Evolutionary conservation across 129 eudicot species (phyloP).

Genomic region (Helianthus tuberosus): DNA sequence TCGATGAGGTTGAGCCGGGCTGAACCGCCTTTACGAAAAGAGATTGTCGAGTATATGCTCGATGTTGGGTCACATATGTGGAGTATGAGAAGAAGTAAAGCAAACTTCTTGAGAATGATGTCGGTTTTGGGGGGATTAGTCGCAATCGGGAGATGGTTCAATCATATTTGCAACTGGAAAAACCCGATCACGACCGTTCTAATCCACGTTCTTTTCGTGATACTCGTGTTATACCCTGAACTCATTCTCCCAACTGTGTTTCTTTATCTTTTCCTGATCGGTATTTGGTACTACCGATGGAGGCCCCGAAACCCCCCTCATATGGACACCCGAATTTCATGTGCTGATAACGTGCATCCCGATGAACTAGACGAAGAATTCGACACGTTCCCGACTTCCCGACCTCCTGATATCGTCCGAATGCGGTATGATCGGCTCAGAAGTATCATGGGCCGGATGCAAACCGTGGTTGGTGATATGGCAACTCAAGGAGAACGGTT

Average conservation of each 20-base stretch:
- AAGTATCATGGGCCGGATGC: slow-evolving; percentile 19
- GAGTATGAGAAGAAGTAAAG: slow-evolving; percentile 60
- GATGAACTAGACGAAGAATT: slow-evolving; percentile 27
- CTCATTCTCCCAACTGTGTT: slow-evolving; percentile 9
- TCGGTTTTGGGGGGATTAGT: slow-evolving; percentile 8
- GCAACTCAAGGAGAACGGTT: slow-evolving; percentile 20
- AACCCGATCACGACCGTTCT: slow-evolving; percentile 16
- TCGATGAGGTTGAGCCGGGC: slow-evolving; percentile 41
- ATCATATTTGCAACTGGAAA: slow-evolving; percentile 22
- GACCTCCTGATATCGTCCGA: slow-evolving; percentile 9
- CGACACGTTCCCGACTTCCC: slow-evolving; percentile 20
- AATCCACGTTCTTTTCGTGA: slow-evolving; percentile 10
- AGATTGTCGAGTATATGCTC: slow-evolving; percentile 51
- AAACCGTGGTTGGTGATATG: slow-evolving; percentile 18
- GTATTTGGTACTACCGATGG: slow-evolving; percentile 17
- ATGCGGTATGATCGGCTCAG: slow-evolving; percentile 25
- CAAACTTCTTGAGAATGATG: slow-evolving; percentile 41
- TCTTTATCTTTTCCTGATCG: slow-evolving; percentile 7
- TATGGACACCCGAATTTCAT: slow-evolving; percentile 7
- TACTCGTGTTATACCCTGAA: slow-evolving; percentile 13
- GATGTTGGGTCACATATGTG: slow-evolving; percentile 56
- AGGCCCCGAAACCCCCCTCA: slow-evolving; percentile 8
- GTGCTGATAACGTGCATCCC: slow-evolving; percentile 5
- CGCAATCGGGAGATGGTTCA: slow-evolving; percentile 18
- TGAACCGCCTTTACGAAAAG: slow-evolving; percentile 50